Conservation (phyloP, 1,139 yeast species). For the Kodamaea alishanica region DNA sequence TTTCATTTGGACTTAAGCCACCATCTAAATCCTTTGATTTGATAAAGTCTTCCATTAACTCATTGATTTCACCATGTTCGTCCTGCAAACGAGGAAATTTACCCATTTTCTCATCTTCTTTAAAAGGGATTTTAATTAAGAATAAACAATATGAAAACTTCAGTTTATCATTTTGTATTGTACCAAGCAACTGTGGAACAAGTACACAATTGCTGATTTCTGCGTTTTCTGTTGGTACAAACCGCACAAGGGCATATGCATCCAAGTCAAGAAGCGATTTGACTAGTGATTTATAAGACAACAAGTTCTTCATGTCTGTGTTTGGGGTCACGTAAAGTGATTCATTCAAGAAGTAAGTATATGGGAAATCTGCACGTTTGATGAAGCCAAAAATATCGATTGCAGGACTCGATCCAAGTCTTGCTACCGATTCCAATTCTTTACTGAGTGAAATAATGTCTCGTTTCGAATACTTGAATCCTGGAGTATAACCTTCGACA, state of each 20-base stretch:
- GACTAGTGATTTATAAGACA: slow-evolving; percentile 52
- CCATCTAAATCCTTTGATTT: slow-evolving; percentile 22
- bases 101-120: slow-evolving; percentile 70
- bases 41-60: slow-evolving; percentile 30
- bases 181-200: slow-evolving; percentile 39
- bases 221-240: slow-evolving; percentile 46
- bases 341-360: slow-evolving; percentile 58
- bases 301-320: slow-evolving; percentile 33
- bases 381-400: slow-evolving; percentile 67
- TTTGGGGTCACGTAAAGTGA: slow-evolving; percentile 54
- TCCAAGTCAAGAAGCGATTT: slow-evolving; percentile 49
- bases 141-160: slow-evolving; percentile 28
- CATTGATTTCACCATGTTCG: slow-evolving; percentile 10
- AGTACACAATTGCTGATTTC: slow-evolving; percentile 57
- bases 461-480: slow-evolving; percentile 65
- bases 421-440: slow-evolving; percentile 41
- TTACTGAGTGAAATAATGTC: slow-evolving; percentile 36
- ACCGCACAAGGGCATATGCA: slow-evolving; percentile 58
- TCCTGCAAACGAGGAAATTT: slow-evolving; percentile 49
- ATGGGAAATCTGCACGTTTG: slow-evolving; percentile 43
- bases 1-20: slow-evolving; percentile 3
- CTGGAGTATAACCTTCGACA: slow-evolving; percentile 25
- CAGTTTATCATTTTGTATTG: slow-evolving; percentile 4
- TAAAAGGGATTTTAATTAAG: slow-evolving; percentile 60
- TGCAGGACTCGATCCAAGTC: slow-evolving; percentile 44